Conservation (phyloP, 2,329 filamentous ascomycete species). For the Ambrosiella cleistominuta region DNA sequence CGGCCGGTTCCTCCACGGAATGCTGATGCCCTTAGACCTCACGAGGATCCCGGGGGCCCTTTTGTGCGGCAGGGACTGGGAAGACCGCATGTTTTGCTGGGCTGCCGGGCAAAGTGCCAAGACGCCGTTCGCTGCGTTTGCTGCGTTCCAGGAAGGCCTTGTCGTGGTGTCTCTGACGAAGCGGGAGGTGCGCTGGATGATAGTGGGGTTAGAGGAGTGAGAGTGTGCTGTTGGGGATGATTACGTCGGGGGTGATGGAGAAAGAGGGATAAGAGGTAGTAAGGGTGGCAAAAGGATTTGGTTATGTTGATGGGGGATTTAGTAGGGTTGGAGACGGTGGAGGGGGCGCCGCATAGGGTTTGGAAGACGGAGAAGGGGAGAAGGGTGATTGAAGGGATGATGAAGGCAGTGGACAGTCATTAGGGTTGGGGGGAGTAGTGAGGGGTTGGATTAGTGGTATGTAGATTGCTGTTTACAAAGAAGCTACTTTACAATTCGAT, state of each 20-base stretch:
- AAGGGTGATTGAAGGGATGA: slow-evolving; percentile 9
- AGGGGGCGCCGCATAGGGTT: slow-evolving; percentile 68
- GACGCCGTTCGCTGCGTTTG: slow-evolving; percentile 46
- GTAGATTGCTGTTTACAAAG: no score
- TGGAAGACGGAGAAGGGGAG: slow-evolving; percentile 35
- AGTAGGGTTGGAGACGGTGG: slow-evolving; percentile 70
- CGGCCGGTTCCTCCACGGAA: slow-evolving; percentile 3
- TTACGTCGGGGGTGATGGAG: slow-evolving; percentile 64
- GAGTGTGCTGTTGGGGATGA: slow-evolving; percentile 59
- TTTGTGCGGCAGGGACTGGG: slow-evolving; percentile 60
- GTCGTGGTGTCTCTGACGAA: slow-evolving; percentile 71
- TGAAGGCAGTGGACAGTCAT: slow-evolving; percentile 2
- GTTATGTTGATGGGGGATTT: slow-evolving; percentile 65
- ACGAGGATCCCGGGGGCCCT: slow-evolving; percentile 65
- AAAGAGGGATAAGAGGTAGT: slow-evolving; percentile 55
- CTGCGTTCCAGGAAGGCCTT: slow-evolving; percentile 80
- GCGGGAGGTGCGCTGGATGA: slow-evolving; percentile 62
- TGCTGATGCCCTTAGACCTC: slow-evolving; percentile 73
- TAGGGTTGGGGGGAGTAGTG: background rate
- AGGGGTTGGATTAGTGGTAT: no score
- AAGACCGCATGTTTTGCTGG: slow-evolving; percentile 71
- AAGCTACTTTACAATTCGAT: no score
- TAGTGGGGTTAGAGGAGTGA: slow-evolving; percentile 54
- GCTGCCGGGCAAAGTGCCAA: slow-evolving; percentile 66
- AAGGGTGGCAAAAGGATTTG: slow-evolving; percentile 67